Conservation (phyloP, 2,329 filamentous ascomycete genomes). For the Colletotrichum filicis region DNA sequence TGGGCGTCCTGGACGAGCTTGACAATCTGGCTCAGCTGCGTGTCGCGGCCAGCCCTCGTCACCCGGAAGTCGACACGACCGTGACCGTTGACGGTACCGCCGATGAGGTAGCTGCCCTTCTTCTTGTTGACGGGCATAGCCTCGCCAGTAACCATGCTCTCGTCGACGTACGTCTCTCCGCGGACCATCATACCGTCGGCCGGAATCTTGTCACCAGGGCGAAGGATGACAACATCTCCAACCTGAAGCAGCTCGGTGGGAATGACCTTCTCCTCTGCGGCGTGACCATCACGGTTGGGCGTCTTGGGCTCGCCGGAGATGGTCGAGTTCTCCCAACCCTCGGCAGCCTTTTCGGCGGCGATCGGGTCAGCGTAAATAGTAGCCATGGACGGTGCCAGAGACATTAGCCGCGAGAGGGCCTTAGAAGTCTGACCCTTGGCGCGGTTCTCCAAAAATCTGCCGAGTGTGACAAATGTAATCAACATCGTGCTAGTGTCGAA, state of each 20-base stretch:
- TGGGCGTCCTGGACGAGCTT: slow-evolving; percentile 98
- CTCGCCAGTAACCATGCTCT: slow-evolving; percentile 99
- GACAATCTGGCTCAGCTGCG: slow-evolving; percentile 97
- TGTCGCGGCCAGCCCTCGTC: slow-evolving; percentile 91
- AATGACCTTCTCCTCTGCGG: slow-evolving; percentile 85
- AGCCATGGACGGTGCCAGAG: slow-evolving; percentile 93
- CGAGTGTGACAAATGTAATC: slow-evolving; percentile 93
- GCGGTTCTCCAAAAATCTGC: slow-evolving; percentile 90
- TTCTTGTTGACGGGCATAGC: slow-evolving; percentile 94
- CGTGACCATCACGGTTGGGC: slow-evolving; percentile 61
- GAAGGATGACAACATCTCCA: slow-evolving; percentile 91
- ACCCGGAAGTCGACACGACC: slow-evolving; percentile 93
- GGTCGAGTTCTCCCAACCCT: slow-evolving; percentile 72
- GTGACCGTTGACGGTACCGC: slow-evolving; percentile 94
- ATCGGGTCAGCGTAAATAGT: slow-evolving; percentile 96
- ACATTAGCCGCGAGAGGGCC: slow-evolving; percentile 94
- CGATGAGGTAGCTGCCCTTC: slow-evolving; percentile 83
- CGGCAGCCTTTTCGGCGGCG: slow-evolving; percentile 89
- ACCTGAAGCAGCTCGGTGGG: slow-evolving; percentile 95
- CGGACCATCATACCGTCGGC: slow-evolving; percentile 89
- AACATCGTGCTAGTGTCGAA: slow-evolving; percentile 99
- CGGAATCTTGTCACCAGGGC: slow-evolving; percentile 95
- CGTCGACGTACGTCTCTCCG: slow-evolving; percentile 93
- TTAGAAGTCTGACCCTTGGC: slow-evolving; percentile 97
- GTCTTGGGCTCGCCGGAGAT: slow-evolving; percentile 57